A percentile compares a stretch with the other conserved stretches of the same genome.
phyloP scores from a whole-genome alignment of 2,329 filamentous ascomycete species.

The Rhynchosporium agropyri region DNA sequence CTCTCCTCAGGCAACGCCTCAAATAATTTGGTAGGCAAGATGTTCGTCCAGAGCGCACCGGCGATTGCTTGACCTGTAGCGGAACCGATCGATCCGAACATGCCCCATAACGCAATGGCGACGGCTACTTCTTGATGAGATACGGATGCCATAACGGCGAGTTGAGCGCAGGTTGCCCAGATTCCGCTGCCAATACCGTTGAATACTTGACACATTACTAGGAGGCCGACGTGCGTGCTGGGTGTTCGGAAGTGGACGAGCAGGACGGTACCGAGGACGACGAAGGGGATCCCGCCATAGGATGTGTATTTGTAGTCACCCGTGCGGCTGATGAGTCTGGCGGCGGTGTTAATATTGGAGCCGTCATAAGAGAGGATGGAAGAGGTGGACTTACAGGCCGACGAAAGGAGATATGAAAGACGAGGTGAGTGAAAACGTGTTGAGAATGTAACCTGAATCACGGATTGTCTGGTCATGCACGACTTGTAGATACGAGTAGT shows the following conservation, averaged over 20 bases:
- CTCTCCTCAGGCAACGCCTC: conserved; percentile 48
- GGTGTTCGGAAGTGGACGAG: conserved; percentile 61
- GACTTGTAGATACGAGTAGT: conserved; percentile 55
- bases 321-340: conserved; percentile 48
- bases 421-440: conserved; percentile 54
- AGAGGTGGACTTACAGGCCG: conserved; percentile 42
- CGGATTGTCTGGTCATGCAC: conserved; percentile 53
- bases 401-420: conserved; percentile 52
- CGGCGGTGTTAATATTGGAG: background rate
- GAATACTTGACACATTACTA: conserved; percentile 62
- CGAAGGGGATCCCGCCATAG: conserved; percentile 57
- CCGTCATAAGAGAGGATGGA: background rate
- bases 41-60: conserved; percentile 65
- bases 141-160: conserved; percentile 60
- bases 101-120: conserved; percentile 62
- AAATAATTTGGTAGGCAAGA: conserved; percentile 46
- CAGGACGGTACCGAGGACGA: conserved; percentile 55
- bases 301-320: conserved; percentile 55
- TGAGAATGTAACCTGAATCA: conserved; percentile 51
- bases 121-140: conserved; percentile 63
- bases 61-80: conserved; percentile 63
- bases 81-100: conserved; percentile 62
- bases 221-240: conserved; percentile 52
- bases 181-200: conserved; percentile 60
- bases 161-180: conserved; percentile 59